Base-by-base conservation (phyloP, 2,329 filamentous ascomycete genomes). In the Balansia obtecta region DNA sequence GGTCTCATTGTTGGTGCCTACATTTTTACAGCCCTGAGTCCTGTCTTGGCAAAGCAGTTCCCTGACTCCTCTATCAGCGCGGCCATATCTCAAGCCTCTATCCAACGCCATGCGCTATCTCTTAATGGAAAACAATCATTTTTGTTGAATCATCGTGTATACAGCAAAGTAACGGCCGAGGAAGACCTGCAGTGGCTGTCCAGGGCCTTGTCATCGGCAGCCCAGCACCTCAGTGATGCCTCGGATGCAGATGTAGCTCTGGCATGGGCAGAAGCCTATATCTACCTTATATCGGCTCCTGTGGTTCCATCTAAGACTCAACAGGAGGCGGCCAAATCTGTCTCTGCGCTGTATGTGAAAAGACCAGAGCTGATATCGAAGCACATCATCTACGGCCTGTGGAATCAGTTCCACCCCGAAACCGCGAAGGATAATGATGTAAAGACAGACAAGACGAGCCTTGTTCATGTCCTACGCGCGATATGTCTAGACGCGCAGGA, bases 71-170 rank as follows among this genome's bases (percentile, higher is more conserved):
- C 75, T 3, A 64, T 65, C 15, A 65, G 66, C 27, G 52, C 70
- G 11, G 57, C 68, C 2, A 60, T 83, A 37, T 65, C 78, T 20
- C 84, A 85, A 59, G 74, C 79, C 22, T 71, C 79, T 32, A 68
- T 89, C 27, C 65, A 76, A 22, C 77, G 81, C 46, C 82, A 88
- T 58, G 80, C 80, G 11, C 73, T 95, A 53, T 74, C 75, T 2
- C 65, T 82, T 38, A 81, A 83, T n/a, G 82, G 87, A 0, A 95
- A 95, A 63, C 83, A 86, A 13, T 95, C 91, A 0, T 93, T 95
- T 64, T 71, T 97, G 18, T 74, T 97, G 6, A 95, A 87, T 60
- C 77, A 85, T 34, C 85, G 86, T 54, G 80, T 95, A 5, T 97
- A 93, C 67, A 82, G 83, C 38, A 96, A 95, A 62, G 61, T 95